Percentiles rank a stretch among this genome's conserved stretches.
These are phyloP conservation scores for Dryas integrifolia DNA, from an alignment of 331 rosid genomes.

Conservation along the genomic window DNA sequence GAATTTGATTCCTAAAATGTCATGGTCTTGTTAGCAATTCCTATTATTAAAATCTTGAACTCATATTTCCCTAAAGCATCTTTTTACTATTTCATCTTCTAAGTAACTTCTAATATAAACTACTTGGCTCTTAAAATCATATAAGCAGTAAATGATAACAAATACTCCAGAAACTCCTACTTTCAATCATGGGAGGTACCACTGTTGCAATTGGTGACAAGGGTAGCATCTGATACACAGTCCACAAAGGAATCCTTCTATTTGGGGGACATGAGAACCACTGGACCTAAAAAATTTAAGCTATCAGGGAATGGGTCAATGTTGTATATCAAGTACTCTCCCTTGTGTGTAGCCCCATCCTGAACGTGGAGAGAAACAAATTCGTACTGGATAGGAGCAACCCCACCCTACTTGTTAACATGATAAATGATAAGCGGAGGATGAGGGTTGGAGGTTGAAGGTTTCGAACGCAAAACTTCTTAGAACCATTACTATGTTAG, in stretches of 20 bases:
- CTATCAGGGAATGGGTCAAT: no score
- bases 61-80: neutral
- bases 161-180: neutral
- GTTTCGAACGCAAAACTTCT: no score
- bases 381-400: no score
- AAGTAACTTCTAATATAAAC: neutral
- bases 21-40: neutral
- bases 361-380: no score
- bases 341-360: no score
- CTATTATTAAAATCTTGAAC: neutral
- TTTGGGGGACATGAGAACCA: neutral
- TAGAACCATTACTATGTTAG: no score
- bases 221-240: no score
- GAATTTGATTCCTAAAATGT: neutral
- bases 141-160: neutral
- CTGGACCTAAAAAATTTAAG: neutral
- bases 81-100: neutral
- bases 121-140: neutral
- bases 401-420: no score
- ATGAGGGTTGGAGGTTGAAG: no score
- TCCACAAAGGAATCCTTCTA: neutral
- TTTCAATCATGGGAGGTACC: neutral
- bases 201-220: no score
- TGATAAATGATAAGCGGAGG: no score
- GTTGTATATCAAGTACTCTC: no score